These are phyloP conservation scores for Vitis hybrid DNA, from an alignment of 177 flowering plant species.

Conservation along the genomic window DNA sequence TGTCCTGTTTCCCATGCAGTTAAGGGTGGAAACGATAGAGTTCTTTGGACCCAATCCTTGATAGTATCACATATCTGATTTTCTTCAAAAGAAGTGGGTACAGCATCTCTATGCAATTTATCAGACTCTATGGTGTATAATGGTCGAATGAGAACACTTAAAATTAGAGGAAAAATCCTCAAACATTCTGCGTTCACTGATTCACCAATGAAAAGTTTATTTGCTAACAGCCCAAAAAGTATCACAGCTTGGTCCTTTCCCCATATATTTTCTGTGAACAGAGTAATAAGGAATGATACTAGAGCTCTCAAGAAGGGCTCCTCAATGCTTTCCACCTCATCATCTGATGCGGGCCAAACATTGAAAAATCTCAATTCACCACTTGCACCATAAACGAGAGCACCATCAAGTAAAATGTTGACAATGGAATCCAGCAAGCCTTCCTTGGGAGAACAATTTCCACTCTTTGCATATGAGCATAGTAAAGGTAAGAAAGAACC, in stretches of 20 bases:
- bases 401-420: conserved; percentile 72
- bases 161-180: conserved; percentile 63
- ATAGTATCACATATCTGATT: conserved; percentile 37
- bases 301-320: conserved; percentile 84
- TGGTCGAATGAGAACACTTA: conserved; percentile 52
- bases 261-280: conserved; percentile 64
- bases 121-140: conserved; percentile 26
- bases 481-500: conserved; percentile 69
- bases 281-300: conserved; percentile 45
- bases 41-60: conserved; percentile 63
- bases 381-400: conserved; percentile 58
- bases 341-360: conserved; percentile 42
- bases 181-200: conserved; percentile 53
- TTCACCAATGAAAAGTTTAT: conserved; percentile 64
- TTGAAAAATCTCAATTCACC: conserved; percentile 25
- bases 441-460: conserved; percentile 17
- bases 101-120: conserved; percentile 23
- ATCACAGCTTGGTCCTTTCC: conserved; percentile 45
- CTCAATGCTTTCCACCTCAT: conserved; percentile 56
- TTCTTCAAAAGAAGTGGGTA: conserved; percentile 30
- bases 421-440: conserved; percentile 56
- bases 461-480: conserved; percentile 38
- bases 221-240: conserved; percentile 42
- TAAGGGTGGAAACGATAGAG: conserved; percentile 61
- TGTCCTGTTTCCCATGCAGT: conserved; percentile 47